Evolutionary conservation across 78 protist species (phyloP), one percentile per base, ranked within the genome.

Genomic region (Anaeramoeba flamelloides): DNA sequence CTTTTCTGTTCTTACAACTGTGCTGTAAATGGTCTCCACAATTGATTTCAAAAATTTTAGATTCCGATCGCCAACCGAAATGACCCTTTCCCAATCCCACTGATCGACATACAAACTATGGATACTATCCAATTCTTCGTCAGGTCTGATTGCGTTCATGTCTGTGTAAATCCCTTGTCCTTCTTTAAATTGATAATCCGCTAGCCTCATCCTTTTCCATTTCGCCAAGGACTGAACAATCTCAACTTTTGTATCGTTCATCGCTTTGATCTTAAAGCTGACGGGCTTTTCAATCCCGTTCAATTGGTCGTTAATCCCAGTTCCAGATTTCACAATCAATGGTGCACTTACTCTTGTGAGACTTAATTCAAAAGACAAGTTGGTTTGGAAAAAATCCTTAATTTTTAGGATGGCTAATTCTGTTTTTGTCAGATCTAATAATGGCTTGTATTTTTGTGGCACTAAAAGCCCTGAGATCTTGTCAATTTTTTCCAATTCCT

Each of bases 51-150:
- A 41, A 31, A 8, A 30, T 22, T 34, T 78, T 17, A 40, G 2
- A 41, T 1, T 80, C 34, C 83, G 79, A 12, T 1, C 78, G 2
- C 0, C 12, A 22, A 38, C 39, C 2, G 74, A 1, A 2, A 80
- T 80, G n/a, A 30, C 83, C n/a, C n/a, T n/a, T n/a, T n/a, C n/a
- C n/a, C n/a, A n/a, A n/a, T n/a, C n/a, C n/a, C n/a, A n/a, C n/a
- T 26, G 83, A 40, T 80, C 83, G 30, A 80, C 83, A 40, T 80
- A 80, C 34, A 80, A 38, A 33, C 81, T 75, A 41, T 80, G 83
- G 75, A 40, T 40, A 39, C 3, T 33, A 40, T 80, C 83, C 32
- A 80, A 53, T 53, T 80, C 77, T 2, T 80, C 83, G 2, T 80
- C 83, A 2, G 69, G 32, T 31, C 83, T 1, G 39, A 80, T 39